These are phyloP conservation scores for Nicotiana knightiana DNA, from an alignment of 257 asterid species.

Conservation along the genomic window DNA sequence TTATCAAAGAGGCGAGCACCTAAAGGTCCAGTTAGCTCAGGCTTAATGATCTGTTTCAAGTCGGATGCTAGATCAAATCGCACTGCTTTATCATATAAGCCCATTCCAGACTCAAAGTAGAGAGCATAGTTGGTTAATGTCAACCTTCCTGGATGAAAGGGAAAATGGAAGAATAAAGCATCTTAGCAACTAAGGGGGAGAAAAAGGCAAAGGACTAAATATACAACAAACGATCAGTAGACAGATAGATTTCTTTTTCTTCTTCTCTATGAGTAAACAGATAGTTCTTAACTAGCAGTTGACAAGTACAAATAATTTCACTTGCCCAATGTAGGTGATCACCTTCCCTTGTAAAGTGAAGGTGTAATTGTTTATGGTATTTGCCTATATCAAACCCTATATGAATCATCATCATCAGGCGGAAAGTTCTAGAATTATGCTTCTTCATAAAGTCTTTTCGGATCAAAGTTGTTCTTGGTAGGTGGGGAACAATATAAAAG, in stretches of 20 bases:
- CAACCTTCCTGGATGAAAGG: constrained; percentile 61
- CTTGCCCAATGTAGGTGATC: not conserved
- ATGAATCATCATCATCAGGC: not conserved
- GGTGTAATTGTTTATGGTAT: not conserved
- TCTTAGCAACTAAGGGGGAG: not conserved
- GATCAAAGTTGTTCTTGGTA: not conserved
- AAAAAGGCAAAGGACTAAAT: not conserved
- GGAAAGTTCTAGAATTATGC: not conserved
- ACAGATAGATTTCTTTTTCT: not conserved
- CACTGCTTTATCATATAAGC: constrained; percentile 82
- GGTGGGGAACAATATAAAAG: not conserved
- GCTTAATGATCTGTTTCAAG: constrained; percentile 72
- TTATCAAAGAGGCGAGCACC: constrained; percentile 94
- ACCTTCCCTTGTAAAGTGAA: not conserved
- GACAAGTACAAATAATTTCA: too few relatives aligned
- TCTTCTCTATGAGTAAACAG: not conserved
- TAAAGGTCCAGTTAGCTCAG: constrained; percentile 92
- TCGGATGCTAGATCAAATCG: constrained; percentile 73
- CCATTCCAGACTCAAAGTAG: constrained; percentile 86
- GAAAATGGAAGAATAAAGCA: not conserved
- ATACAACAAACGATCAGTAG: not conserved
- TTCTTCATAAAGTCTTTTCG: not conserved
- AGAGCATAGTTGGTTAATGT: constrained; percentile 77
- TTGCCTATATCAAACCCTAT: not conserved
- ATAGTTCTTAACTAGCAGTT: not conserved